Evolutionary conservation across 108 stramenopile species (phyloP).

Genomic region (Skeletonema grethae): DNA sequence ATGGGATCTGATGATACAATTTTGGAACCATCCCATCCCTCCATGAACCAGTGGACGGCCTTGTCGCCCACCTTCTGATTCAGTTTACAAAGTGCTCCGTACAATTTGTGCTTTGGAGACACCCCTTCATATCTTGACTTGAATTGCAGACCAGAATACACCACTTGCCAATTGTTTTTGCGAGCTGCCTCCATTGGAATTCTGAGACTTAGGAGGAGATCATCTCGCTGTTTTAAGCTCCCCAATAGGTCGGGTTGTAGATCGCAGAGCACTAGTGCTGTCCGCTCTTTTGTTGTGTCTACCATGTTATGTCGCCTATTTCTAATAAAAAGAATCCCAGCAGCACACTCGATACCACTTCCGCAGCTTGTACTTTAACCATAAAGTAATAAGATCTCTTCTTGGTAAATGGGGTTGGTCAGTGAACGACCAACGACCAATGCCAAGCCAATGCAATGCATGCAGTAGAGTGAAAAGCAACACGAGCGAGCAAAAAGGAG

Average conservation of each 20-base stretch:
- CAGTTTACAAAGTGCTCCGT: conserved; percentile 41
- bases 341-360: no score
- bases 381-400: no score
- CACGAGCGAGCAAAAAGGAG: no score
- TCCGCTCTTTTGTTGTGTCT: conserved; percentile 4
- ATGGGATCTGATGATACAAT: conserved; percentile 4
- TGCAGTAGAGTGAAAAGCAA: no score
- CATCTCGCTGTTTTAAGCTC: conserved; percentile 8
- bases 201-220: conserved; percentile 16
- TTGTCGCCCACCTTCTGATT: conserved; percentile 24
- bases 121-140: conserved; percentile 23
- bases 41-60: conserved; percentile 44
- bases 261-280: conserved; percentile 21
- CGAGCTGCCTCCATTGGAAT: conserved; percentile 39
- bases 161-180: conserved; percentile 13
- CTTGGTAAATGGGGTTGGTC: no score
- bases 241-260: conserved; percentile 38
- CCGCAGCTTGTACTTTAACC: no score
- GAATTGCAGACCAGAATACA: conserved; percentile 32
- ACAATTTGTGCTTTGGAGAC: conserved; percentile 31
- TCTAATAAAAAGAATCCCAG: no score
- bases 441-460: no score
- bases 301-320: not conserved
- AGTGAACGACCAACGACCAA: no score
- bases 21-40: conserved; percentile 27